Evolutionary conservation across 768 basidiomycete genomes (phyloP).

Genomic region (Termitomyces sp.): DNA sequence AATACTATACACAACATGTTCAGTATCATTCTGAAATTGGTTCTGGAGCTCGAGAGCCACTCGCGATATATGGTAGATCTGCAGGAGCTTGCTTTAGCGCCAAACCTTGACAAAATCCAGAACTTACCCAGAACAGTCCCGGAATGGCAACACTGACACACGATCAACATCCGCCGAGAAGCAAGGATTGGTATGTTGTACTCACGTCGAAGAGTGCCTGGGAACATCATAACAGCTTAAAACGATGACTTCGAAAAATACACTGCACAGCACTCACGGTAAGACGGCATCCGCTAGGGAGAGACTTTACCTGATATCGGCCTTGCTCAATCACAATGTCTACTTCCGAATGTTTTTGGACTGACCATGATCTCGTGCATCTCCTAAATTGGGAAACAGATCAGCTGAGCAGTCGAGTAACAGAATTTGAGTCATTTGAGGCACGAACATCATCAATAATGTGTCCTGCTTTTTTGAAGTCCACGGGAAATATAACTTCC

Average conservation of each 20-base stretch:
- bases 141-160: conserved; percentile 47
- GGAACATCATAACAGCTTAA: neutral
- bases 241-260: neutral
- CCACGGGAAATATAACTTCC: conserved; percentile 83
- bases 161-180: neutral
- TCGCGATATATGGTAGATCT: conserved; percentile 51
- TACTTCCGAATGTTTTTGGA: neutral
- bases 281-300: conserved; percentile 47
- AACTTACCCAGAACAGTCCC: conserved; percentile 47
- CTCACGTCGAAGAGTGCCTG: conserved; percentile 53
- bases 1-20: conserved; percentile 39
- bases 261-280: conserved; percentile 32
- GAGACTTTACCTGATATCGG: conserved; percentile 34
- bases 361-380: conserved; percentile 48
- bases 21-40: neutral
- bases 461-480: conserved; percentile 71
- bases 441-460: conserved; percentile 68
- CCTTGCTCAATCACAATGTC: neutral
- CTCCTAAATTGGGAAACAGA: conserved; percentile 26
- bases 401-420: neutral
- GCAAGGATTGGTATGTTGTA: neutral
- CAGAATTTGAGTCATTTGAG: neutral
- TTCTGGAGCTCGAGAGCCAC: conserved; percentile 4
- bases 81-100: neutral
- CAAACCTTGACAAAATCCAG: neutral